These are phyloP conservation scores for Cytauxzoon felis DNA, from an alignment of 169 alveolate species.

Conservation along the genomic window DNA sequence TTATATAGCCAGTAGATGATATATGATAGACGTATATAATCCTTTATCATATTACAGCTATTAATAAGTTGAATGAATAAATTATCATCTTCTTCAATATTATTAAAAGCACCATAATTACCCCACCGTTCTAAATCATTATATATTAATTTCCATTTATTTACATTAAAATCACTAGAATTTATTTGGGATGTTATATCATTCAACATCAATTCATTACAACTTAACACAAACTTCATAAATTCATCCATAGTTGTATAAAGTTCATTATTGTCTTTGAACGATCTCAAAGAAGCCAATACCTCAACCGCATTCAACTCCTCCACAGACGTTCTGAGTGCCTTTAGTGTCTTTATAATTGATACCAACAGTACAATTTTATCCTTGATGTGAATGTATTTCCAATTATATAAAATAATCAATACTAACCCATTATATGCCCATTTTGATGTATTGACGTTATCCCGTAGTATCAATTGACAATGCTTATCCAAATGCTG, in stretches of 20 bases:
- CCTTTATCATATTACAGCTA: neutral
- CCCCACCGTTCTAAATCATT: too few relatives aligned
- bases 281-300: too few relatives aligned
- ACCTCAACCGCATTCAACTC: too few relatives aligned
- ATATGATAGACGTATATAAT: neutral
- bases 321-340: too few relatives aligned
- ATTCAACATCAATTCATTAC: too few relatives aligned
- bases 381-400: conserved; percentile 39
- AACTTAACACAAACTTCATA: too few relatives aligned
- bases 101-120: too few relatives aligned
- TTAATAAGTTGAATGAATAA: neutral
- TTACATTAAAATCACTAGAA: too few relatives aligned
- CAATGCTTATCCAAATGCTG: conserved; percentile 32
- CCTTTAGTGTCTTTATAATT: conserved; percentile 4
- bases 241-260: too few relatives aligned
- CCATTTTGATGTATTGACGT: conserved; percentile 21
- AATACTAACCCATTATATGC: conserved; percentile 29
- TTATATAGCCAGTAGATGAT: neutral
- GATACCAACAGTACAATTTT: conserved; percentile 14
- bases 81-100: neutral
- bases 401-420: conserved; percentile 10
- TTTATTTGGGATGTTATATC: too few relatives aligned
- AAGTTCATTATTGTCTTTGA: too few relatives aligned
- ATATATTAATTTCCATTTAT: too few relatives aligned
- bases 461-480: neutral